These are phyloP conservation scores for Fusarium xyrophilum DNA, from an alignment of 2,329 filamentous ascomycete genomes.

Conservation along the genomic window DNA sequence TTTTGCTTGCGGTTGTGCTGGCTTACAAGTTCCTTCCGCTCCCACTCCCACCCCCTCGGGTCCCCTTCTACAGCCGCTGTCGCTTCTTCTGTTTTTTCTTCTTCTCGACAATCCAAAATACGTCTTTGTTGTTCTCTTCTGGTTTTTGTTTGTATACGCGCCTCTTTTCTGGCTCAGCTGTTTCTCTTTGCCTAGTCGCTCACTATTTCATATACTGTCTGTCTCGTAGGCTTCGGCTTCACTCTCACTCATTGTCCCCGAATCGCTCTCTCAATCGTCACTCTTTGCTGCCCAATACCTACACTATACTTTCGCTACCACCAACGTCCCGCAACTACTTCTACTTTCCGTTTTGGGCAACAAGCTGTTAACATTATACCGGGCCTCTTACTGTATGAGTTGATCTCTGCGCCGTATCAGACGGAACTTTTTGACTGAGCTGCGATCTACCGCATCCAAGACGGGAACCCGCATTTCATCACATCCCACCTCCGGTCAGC, in stretches of 20 bases:
- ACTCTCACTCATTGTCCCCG: conserved; percentile 23
- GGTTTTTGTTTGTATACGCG: conserved; percentile 16
- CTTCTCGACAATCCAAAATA: conserved; percentile 5
- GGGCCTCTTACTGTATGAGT: conserved; percentile 13
- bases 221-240: conserved; percentile 1
- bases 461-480: conserved; percentile 34
- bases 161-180: conserved; percentile 14
- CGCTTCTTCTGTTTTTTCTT: conserved; percentile 18
- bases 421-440: conserved; percentile 25
- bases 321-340: conserved; percentile 6
- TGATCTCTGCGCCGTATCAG: conserved; percentile 20
- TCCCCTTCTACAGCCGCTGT: conserved; percentile 10
- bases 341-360: conserved; percentile 33
- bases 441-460: conserved; percentile 22
- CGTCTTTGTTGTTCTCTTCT: conserved; percentile 12
- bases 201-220: conserved; percentile 16
- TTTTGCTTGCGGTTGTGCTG: conserved; percentile 13
- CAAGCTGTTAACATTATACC: conserved; percentile 3
- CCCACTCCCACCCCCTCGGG: not conserved
- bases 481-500: conserved; percentile 6
- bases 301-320: conserved; percentile 8
- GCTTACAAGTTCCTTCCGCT: conserved; percentile 34
- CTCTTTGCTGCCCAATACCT: not conserved
- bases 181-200: conserved; percentile 9
- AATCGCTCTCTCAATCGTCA: conserved; percentile 11